Percentiles rank a stretch among this genome's conserved stretches.
Evolutionary conservation across 139 green algal genomes (phyloP).

Genomic region (Gonium pectorale): DNA sequence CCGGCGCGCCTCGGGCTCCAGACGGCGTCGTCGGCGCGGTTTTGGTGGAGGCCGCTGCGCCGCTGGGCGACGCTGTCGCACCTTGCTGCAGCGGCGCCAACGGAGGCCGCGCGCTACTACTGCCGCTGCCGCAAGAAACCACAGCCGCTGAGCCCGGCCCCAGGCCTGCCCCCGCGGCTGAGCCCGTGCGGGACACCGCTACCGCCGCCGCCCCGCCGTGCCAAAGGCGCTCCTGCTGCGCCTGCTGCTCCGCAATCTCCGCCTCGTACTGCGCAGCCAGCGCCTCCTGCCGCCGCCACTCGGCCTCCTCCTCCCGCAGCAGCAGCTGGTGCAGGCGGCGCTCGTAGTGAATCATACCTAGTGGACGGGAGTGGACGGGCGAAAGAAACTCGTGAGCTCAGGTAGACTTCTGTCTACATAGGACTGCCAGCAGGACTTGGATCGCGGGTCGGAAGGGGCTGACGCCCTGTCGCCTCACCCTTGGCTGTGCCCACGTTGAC

Average conservation of each 20-base stretch:
- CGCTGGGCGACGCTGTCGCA: not conserved
- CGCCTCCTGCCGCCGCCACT: constrained; percentile 21
- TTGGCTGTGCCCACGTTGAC: constrained; percentile 33
- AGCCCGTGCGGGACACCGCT: not conserved
- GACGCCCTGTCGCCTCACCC: too few species aligned
- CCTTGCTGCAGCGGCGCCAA: not conserved
- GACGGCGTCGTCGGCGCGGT: too few species aligned
- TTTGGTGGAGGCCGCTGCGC: too few species aligned
- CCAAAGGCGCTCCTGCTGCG: constrained; percentile 18
- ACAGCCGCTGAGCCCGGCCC: not conserved
- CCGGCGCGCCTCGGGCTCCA: too few species aligned
- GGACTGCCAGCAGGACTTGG: too few species aligned
- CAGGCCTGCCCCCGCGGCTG: not conserved
- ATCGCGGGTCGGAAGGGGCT: too few species aligned
- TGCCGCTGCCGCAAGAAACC: constrained; percentile 12
- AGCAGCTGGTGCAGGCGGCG: constrained; percentile 56
- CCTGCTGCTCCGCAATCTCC: constrained; percentile 33
- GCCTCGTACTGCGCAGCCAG: constrained; percentile 33
- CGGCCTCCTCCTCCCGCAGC: constrained; percentile 45
- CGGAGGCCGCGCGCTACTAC: not conserved
- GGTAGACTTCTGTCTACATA: too few species aligned
- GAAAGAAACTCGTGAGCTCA: too few species aligned
- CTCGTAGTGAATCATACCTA: constrained; percentile 54
- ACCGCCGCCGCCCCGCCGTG: not conserved
- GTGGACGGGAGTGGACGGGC: too few species aligned